A percentile compares a stretch with the other conserved stretches of the same genome.
These are phyloP conservation scores for Cafeteria roenbergensis DNA, from an alignment of 108 stramenopile species.

Conservation along the genomic window DNA sequence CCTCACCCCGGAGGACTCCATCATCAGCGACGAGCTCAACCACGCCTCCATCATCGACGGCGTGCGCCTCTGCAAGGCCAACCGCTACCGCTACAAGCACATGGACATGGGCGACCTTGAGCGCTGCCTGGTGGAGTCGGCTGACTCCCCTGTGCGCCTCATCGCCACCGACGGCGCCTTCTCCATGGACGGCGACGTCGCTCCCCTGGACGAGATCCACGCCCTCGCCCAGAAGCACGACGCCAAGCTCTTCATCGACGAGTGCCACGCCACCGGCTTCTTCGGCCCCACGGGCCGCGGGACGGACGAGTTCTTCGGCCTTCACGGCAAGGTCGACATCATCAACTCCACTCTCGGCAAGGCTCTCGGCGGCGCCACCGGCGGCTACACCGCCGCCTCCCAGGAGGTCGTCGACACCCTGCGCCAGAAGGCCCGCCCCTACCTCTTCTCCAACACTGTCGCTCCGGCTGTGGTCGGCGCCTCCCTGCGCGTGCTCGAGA, in stretches of 20 bases:
- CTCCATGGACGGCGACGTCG: constrained; percentile 29
- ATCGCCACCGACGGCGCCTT: constrained; percentile 38
- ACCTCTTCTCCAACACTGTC: constrained; percentile 30
- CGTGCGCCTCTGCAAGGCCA: constrained; percentile 25
- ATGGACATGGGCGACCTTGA: constrained; percentile 34
- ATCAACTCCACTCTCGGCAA: constrained; percentile 36
- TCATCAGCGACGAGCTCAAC: constrained; percentile 22
- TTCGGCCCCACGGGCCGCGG: constrained; percentile 32
- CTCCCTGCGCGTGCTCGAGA: constrained; percentile 19
- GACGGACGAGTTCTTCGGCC: constrained; percentile 23
- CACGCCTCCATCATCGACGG: constrained; percentile 32
- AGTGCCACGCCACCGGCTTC: constrained; percentile 32
- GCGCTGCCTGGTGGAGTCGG: constrained; percentile 10
- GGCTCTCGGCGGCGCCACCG: constrained; percentile 35
- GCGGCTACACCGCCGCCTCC: constrained; percentile 26
- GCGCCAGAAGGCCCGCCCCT: constrained; percentile 26
- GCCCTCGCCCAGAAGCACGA: constrained; percentile 31
- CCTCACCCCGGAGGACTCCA: constrained; percentile 23
- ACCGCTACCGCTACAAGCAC: constrained; percentile 29
- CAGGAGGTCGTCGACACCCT: constrained; percentile 25
- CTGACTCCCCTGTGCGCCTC: constrained; percentile 15
- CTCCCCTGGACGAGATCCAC: neutral
- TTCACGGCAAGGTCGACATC: constrained; percentile 26
- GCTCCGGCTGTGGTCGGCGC: constrained; percentile 34
- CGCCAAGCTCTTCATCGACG: constrained; percentile 28